Evolutionary conservation across 768 basidiomycete genomes (phyloP).

Genomic region (Mycena galopus): DNA sequence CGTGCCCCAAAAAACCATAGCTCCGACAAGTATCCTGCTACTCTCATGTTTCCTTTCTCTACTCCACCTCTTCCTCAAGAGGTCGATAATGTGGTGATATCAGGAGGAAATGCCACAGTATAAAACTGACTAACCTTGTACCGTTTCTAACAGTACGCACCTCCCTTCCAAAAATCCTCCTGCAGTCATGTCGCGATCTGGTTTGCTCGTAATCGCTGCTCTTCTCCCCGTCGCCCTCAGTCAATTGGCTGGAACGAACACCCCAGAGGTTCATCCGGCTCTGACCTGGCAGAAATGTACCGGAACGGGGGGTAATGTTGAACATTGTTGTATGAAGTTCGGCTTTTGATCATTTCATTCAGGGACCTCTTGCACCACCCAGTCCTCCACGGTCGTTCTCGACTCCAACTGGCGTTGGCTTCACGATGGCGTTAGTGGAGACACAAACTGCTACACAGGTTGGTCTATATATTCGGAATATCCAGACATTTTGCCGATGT

Average conservation of each 20-base stretch:
- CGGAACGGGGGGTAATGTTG: constrained; percentile 42
- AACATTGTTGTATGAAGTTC: background rate
- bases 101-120: constrained; percentile 10
- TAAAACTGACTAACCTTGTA: constrained; percentile 3
- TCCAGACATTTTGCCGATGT: constrained; percentile 45
- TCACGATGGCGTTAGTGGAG: constrained; percentile 49
- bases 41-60: constrained; percentile 10
- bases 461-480: constrained; percentile 28
- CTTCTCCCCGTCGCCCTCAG: constrained; percentile 51
- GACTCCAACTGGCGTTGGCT: constrained; percentile 67
- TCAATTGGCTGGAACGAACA: constrained; percentile 61
- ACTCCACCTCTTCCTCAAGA: constrained; percentile 14
- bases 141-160: constrained; percentile 10
- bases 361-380: constrained; percentile 44
- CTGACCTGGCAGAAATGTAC: constrained; percentile 57
- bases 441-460: constrained; percentile 60
- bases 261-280: constrained; percentile 59
- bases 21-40: constrained; percentile 24
- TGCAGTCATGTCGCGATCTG: constrained; percentile 7
- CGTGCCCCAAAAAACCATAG: constrained; percentile 9
- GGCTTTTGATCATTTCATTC: background rate
- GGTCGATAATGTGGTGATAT: constrained; percentile 16
- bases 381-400: constrained; percentile 51
- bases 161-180: constrained; percentile 6
- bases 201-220: constrained; percentile 27